Evolutionary conservation across 208 protist genomes (phyloP), one percentile per base, ranked within the genome.

Genomic region (Trichomonas tenax): DNA sequence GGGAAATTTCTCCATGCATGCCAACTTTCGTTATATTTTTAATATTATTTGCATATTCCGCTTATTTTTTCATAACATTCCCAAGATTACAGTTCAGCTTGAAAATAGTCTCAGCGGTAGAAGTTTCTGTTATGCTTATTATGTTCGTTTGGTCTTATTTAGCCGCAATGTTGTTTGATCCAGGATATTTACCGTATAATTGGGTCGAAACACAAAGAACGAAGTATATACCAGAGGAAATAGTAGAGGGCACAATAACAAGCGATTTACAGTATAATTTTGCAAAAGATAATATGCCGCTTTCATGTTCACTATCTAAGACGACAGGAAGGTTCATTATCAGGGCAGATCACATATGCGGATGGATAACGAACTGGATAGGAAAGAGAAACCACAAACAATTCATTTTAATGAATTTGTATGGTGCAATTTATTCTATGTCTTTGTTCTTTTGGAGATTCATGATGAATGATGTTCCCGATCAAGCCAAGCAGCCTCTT

Each of bases 141-240:
- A n/a, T 89, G 38, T 89, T 89, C 26, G 6, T 48, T 48, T 93
- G 86, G 86, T 93, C 86, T 26, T 93, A 93, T 93, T 23, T 93
- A 0, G 9, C 40, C 23, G 40, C 86, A 21, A 23, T 51, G 26
- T 51, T 93, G n/a, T 34, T 31, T 34, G 86, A 93, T 93, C 86
- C 86, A 36, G 86, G 86, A 34, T 93, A 40, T 51, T 40, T 93
- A 9, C 86, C 86, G 38, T 93, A 31, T 51, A 51, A 93, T 51
- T 93, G 86, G 86, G 40, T 89, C 38, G 36, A 51, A 51, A 93
- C 86, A 51, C 9, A 51, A 51, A 93, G 44, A 51, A 58, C 86
- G 3, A n/a, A 38, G 44, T 93, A 93, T 51, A 34, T 26, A 34
- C 45, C 40, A 31, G 86, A 93, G 15, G 86, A 93, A 34, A 41